A percentile compares a stretch with the other conserved stretches of the same genome.
Evolutionary conservation across 2,329 filamentous ascomycete species (phyloP).

Genomic region (Aspergillus glaucus): DNA sequence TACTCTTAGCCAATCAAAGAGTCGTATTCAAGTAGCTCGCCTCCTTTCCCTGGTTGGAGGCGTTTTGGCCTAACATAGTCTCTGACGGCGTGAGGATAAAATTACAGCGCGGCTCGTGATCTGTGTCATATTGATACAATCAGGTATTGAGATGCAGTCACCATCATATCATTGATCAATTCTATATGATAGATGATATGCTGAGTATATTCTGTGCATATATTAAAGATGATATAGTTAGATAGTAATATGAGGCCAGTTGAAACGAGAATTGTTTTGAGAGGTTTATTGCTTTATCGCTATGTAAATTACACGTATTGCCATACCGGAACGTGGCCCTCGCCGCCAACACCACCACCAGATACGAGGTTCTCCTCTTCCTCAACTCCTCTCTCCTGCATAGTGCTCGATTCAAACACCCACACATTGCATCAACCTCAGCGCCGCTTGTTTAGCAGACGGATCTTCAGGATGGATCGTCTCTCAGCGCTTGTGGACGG

Average conservation of each 20-base stretch:
- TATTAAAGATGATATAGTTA: not conserved
- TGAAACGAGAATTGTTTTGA: too few species aligned
- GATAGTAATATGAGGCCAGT: not conserved
- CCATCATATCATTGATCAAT: too few species aligned
- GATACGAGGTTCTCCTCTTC: not conserved
- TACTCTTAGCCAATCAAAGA: slow-evolving; percentile 8
- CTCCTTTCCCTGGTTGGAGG: slow-evolving; percentile 5
- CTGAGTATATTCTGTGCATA: not conserved
- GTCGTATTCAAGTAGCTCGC: slow-evolving; percentile 5
- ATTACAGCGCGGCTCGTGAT: not conserved
- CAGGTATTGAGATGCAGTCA: too few species aligned
- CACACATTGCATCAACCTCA: too few species aligned
- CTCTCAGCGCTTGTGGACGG: slow-evolving; percentile 9
- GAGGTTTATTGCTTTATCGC: too few species aligned
- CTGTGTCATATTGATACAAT: not conserved
- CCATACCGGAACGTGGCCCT: not conserved
- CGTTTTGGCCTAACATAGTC: not conserved
- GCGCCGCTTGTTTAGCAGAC: not conserved
- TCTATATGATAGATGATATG: too few species aligned
- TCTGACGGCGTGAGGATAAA: not conserved
- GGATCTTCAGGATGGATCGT: slow-evolving; percentile 8
- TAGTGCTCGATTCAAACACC: too few species aligned
- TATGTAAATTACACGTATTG: not conserved
- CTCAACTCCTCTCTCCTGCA: not conserved
- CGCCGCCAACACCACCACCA: not conserved